Evolutionary conservation across 2,329 filamentous ascomycete species (phyloP).

Genomic region (Clarireedia sp.): DNA sequence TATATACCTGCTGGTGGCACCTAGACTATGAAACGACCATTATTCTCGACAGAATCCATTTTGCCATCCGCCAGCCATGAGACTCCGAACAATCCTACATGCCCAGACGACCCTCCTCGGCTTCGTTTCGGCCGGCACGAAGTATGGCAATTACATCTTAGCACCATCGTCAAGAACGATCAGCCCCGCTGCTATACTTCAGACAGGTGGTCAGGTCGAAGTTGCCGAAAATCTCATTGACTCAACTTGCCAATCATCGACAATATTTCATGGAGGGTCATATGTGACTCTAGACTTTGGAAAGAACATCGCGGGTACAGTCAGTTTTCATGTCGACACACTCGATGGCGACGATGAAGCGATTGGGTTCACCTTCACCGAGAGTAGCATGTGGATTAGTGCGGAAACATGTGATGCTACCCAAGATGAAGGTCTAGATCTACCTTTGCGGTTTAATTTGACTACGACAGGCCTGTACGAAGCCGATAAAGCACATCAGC

Average conservation of each 20-base stretch:
- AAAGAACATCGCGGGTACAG: constrained; percentile 33
- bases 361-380: constrained; percentile 34
- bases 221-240: constrained; percentile 16
- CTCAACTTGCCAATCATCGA: constrained; percentile 1
- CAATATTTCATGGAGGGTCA: constrained; percentile 25
- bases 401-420: constrained; percentile 38
- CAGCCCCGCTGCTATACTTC: constrained; percentile 22
- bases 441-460: constrained; percentile 40
- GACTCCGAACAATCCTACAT: no score
- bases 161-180: constrained; percentile 27
- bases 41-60: no score
- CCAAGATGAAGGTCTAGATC: constrained; percentile 38
- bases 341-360: constrained; percentile 24
- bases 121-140: no score
- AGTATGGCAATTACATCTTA: constrained; percentile 30
- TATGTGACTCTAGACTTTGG: constrained; percentile 34
- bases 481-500: constrained; percentile 34
- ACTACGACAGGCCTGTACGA: constrained; percentile 33
- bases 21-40: no score
- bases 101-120: no score
- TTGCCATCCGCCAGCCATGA: no score
- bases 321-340: constrained; percentile 29
- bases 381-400: constrained; percentile 40
- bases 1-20: no score
- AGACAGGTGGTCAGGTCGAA: constrained; percentile 27